Conservation (phyloP, 1,139 yeast genomes). For the Yamadazyma dushanensis region DNA sequence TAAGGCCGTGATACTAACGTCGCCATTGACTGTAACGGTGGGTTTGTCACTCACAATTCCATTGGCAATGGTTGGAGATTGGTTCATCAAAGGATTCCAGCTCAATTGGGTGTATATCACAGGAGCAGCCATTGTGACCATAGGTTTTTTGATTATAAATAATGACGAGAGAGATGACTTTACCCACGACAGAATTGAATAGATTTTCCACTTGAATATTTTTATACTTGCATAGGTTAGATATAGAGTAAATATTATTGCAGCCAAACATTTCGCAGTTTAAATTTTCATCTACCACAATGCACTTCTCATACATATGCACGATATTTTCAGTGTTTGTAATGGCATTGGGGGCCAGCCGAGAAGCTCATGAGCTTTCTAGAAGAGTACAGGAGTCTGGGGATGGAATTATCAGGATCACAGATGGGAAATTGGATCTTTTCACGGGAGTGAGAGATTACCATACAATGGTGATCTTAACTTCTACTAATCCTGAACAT, state of each 20-base stretch:
- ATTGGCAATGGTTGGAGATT: conserved; percentile 89
- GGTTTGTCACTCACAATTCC: conserved; percentile 94
- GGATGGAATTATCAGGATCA: conserved; percentile 28
- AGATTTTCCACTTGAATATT: too few species aligned
- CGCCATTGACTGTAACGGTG: conserved; percentile 93
- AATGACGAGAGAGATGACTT: conserved; percentile 68
- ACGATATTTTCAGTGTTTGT: neutral
- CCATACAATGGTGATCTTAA: conserved; percentile 35
- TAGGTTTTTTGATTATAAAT: conserved; percentile 83
- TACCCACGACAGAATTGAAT: conserved; percentile 11
- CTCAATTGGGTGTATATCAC: conserved; percentile 63
- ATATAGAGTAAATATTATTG: neutral
- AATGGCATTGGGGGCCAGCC: conserved; percentile 2
- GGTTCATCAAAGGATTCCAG: conserved; percentile 64
- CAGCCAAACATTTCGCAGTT: neutral
- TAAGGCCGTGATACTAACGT: conserved; percentile 85
- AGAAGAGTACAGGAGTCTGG: conserved; percentile 18
- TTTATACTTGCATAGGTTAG: neutral
- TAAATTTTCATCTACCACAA: neutral
- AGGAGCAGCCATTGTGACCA: conserved; percentile 79
- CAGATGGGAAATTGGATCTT: conserved; percentile 29
- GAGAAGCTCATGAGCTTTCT: conserved; percentile 16
- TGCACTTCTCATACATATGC: neutral
- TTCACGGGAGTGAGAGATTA: conserved; percentile 39
- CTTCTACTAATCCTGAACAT: conserved; percentile 36